phyloP scores from a whole-genome alignment of 768 basidiomycete species.

The Dioszegia hungarica region DNA sequence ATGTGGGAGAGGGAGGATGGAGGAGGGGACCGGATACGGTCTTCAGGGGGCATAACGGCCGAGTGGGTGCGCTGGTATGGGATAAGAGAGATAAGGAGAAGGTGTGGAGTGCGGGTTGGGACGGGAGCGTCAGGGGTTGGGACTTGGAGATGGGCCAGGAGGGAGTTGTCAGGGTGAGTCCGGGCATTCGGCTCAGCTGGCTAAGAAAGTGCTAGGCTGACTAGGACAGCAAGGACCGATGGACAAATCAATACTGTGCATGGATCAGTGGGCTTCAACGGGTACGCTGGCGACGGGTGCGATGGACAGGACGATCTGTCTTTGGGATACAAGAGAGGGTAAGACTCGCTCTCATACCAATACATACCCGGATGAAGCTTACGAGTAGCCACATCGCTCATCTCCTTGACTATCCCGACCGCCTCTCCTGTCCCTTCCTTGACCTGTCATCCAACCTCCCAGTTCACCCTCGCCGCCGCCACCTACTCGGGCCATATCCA shows the following conservation, averaged over 20 bases:
- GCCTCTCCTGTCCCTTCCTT: conserved; percentile 50
- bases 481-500: conserved; percentile 50
- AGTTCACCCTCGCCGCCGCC: conserved; percentile 49
- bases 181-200: too few relatives aligned
- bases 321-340: conserved; percentile 52
- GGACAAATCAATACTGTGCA: conserved; percentile 50
- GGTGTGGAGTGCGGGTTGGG: conserved; percentile 66
- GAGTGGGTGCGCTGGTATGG: conserved; percentile 72
- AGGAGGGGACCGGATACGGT: conserved; percentile 61
- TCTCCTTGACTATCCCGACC: conserved; percentile 49
- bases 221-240: conserved; percentile 47
- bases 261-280: conserved; percentile 47
- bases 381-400: conserved; percentile 46
- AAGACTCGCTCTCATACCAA: conserved; percentile 1
- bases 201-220: not conserved
- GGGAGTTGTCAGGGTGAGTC: conserved; percentile 47
- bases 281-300: conserved; percentile 50
- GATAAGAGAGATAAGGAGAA: conserved; percentile 43
- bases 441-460: conserved; percentile 49
- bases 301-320: conserved; percentile 51
- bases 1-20: conserved; percentile 43
- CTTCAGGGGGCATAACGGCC: conserved; percentile 74
- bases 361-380: not conserved
- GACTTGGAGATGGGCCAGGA: conserved; percentile 65
- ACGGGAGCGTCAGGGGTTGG: conserved; percentile 86